Base-by-base conservation (phyloP, 2,329 filamentous ascomycete genomes). In the Oidium heveae region DNA sequence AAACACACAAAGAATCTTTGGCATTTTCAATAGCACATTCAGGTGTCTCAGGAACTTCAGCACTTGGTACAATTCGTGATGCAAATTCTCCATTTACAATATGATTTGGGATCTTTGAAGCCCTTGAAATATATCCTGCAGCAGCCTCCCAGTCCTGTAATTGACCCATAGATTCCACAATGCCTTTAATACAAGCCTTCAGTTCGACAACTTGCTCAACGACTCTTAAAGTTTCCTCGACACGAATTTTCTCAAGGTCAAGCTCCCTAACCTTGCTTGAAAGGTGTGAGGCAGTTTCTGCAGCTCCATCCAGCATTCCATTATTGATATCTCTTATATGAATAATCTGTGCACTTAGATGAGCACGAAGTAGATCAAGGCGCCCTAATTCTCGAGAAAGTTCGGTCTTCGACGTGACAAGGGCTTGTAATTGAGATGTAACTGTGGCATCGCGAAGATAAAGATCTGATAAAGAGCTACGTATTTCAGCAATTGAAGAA, bases 121-220 rank as follows among this genome's bases (percentile, higher is more conserved):
- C 88, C 47, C 89, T 78, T 58, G 84, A 79, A 56, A 98, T 75
- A 67, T 96, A 96, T 50, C 77, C 84, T 1, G 91, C 91, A 3
- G 91, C 91, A 2, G 86, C 91, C 68, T 98, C 91, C 91, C 91
- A 98, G 70, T 98, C 91, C 68, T 98, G 91, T 44, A 91, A 86
- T 4, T 88, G 89, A 36, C 89, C 91, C 91, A 98, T 98, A 57
- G 85, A 93, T 18, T 88, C 91, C 28, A 89, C 81, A 12, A 96
- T 88, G 46, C 91, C 91, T 57, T 95, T 79, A 37, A 96, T 86
- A 66, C 91, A 98, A 9, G 91, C 85, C 69, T 96, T 96, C 59
- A 98, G 80, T 72, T 98, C 91, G 5, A 86, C 84, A 15, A 98
- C 89, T 69, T 95, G 88, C 68, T 96, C 89, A 12, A 96, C 91